A percentile compares a stretch with the other conserved stretches of the same genome.
These are phyloP conservation scores for Starmerella geochares DNA, from an alignment of 805 yeast species.

Conservation along the genomic window DNA sequence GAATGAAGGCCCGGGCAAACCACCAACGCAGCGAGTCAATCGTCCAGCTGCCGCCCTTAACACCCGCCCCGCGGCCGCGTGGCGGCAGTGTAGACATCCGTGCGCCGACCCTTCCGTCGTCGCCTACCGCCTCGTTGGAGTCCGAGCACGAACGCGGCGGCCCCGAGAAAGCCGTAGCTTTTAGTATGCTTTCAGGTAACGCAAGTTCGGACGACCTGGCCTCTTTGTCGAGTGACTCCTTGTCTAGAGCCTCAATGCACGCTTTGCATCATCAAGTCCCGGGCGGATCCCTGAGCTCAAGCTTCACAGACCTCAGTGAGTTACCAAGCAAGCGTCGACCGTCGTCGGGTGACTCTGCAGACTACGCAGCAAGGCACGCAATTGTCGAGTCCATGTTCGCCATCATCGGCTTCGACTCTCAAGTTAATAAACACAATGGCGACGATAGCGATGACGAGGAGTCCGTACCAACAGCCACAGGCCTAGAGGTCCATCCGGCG, in stretches of 20 bases:
- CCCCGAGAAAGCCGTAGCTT: not conserved
- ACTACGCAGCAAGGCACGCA: conserved; percentile 20
- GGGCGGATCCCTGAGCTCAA: conserved; percentile 8
- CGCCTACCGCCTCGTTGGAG: not conserved
- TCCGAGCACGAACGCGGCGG: not conserved
- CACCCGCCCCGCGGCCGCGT: not conserved
- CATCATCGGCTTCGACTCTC: conserved; percentile 21
- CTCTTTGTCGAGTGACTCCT: not conserved
- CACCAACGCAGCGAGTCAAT: conserved; percentile 1
- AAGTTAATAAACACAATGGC: not conserved
- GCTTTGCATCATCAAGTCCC: conserved; percentile 2
- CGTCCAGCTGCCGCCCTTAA: conserved; percentile 7
- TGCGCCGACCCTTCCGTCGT: conserved; percentile 24
- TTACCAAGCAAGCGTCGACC: not conserved
- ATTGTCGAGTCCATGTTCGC: conserved; percentile 24
- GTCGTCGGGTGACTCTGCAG: conserved; percentile 16
- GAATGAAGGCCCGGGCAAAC: conserved; percentile 8
- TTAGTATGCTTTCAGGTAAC: too few species aligned
- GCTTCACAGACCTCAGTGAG: conserved; percentile 7
- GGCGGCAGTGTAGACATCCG: not conserved
- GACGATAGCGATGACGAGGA: conserved; percentile 2
- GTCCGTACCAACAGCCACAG: not conserved
- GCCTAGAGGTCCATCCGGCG: conserved; percentile 6
- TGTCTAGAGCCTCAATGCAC: not conserved
- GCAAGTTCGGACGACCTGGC: not conserved